These are phyloP conservation scores for Phyllosticta ampelicida DNA, from an alignment of 2,329 filamentous ascomycete genomes.

Conservation along the genomic window DNA sequence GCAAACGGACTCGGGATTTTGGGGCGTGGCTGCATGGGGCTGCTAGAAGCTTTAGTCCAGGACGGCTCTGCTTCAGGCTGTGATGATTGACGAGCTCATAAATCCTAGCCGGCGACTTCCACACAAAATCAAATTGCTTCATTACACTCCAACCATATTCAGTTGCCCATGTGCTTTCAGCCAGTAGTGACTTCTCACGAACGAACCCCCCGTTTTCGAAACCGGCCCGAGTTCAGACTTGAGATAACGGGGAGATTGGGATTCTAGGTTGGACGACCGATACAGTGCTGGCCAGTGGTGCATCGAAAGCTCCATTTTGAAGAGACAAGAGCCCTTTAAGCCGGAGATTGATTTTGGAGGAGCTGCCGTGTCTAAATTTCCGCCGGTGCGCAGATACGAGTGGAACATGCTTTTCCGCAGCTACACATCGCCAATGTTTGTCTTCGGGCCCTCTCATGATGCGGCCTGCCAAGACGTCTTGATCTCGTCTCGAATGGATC, in stretches of 20 bases:
- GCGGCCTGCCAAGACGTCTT: no score
- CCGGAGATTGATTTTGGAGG: slow-evolving; percentile 37
- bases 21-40: slow-evolving; percentile 4
- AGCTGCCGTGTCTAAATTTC: slow-evolving; percentile 50
- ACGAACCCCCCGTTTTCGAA: background rate
- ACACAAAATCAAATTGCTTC: slow-evolving; percentile 7
- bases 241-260: background rate
- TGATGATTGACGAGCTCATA: slow-evolving; percentile 10
- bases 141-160: background rate
- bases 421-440: background rate
- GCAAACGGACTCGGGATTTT: slow-evolving; percentile 7
- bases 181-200: background rate
- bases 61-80: background rate
- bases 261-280: background rate
- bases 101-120: slow-evolving; percentile 6
- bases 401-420: slow-evolving; percentile 35
- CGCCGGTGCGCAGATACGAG: slow-evolving; percentile 59
- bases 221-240: background rate
- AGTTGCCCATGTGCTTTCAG: background rate
- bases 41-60: background rate
- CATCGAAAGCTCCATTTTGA: no score
- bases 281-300: no score
- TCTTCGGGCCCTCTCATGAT: no score
- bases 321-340: no score
- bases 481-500: no score